Evolutionary conservation across 1,284 basidiomycete genomes (phyloP).

Genomic region (Rhizoctonia solani): DNA sequence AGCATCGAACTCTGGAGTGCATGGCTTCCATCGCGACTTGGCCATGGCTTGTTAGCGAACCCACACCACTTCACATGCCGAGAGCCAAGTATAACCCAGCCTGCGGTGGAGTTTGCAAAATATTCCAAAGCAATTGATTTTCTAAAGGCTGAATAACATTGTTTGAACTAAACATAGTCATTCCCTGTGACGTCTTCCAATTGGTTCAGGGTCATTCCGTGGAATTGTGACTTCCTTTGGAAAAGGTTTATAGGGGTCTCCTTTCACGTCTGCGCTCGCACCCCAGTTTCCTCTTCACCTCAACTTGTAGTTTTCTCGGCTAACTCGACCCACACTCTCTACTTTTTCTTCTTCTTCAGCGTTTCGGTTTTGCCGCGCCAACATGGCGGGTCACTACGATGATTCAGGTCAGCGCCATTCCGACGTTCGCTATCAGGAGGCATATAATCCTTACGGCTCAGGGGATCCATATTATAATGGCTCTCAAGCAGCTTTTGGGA

Average conservation of each 20-base stretch:
- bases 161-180: too few species aligned
- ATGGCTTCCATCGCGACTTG: too few species aligned
- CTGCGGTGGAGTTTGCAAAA: too few species aligned
- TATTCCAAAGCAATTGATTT: too few species aligned
- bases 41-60: too few species aligned
- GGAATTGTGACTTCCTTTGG: neutral
- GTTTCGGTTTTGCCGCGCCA: constrained; percentile 3
- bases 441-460: constrained; percentile 40
- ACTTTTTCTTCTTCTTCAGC: neutral
- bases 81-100: constrained; percentile 13
- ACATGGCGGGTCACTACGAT: constrained; percentile 12
- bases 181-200: neutral
- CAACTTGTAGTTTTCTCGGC: neutral
- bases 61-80: constrained; percentile 1
- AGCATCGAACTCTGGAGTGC: too few species aligned
- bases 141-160: too few species aligned
- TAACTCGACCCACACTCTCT: constrained; percentile 22
- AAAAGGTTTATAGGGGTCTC: neutral
- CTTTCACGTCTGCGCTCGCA: neutral
- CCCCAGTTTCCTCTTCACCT: neutral
- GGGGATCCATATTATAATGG: constrained; percentile 39
- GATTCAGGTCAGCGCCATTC: constrained; percentile 40
- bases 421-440: constrained; percentile 40
- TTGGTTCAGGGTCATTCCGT: neutral
- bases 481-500: constrained; percentile 35